Base-by-base conservation (phyloP, 2,329 filamentous ascomycete species). In the Huntiella savannae region DNA sequence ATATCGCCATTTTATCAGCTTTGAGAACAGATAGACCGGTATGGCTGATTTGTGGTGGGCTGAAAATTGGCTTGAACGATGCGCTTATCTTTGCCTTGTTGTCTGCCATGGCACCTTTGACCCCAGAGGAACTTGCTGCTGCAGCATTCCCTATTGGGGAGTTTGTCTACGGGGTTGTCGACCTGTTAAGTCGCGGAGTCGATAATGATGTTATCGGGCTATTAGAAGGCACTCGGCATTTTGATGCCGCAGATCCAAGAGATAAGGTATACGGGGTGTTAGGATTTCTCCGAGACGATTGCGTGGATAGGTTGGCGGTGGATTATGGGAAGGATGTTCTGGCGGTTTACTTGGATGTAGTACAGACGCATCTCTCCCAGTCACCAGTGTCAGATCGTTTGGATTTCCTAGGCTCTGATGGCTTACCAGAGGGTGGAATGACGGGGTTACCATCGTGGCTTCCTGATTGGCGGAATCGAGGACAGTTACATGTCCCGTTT, bases 211-310 rank as follows among this genome's bases (percentile, higher is more conserved):
- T 43, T 7, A 45, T 52, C 3, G 46, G 48, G 33, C 41, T 48
- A 5, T 46, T 52, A 2, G 50, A 50, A 33, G 40, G 50, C 3
- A 51, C 48, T 37, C 47, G 51, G 2, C 48, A 50, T 33, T 49
- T 50, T 22, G 52, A 52, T 16, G 49, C 53, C 6, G 49, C 49
- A 10, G 54, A 55, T 40, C 51, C 54, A n/a, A 47, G 52, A 15
- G 55, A 56, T 46, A 56, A 55, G 35, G 52, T 56, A 8, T 56
- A 55, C 47, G 55, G 54, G 19, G 49, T 54, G 7, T 50, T 56
- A 2, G 53, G 54, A 2, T 50, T 56, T 22, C 53, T 55, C 42
- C 52, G 52, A 33, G 47, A 52, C 13, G 53, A 52, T 35, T 50
- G 52, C 17, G 43, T 53, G 15, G 52, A 55, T 4, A 54, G 54